Evolutionary conservation across 176 grass and related monocot species (phyloP).

Genomic region (Secale cereale): DNA sequence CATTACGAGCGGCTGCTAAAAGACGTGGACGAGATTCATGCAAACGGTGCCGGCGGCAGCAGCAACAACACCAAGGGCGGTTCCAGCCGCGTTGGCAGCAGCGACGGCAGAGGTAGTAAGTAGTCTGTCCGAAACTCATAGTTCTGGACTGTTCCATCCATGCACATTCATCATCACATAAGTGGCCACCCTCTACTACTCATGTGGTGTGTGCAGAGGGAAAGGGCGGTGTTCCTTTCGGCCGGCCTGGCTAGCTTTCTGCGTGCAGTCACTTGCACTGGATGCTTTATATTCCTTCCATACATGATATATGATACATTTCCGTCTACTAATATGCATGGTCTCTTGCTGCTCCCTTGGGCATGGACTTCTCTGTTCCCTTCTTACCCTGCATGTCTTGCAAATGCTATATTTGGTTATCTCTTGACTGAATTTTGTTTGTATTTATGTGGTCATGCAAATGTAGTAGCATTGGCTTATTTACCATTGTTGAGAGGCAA

Average conservation of each 20-base stretch:
- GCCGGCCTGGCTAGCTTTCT: no score
- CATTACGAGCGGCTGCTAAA: background rate
- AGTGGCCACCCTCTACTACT: background rate
- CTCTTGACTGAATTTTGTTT: background rate
- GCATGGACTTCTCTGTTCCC: no score
- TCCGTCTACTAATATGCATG: no score
- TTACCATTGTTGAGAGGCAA: no score
- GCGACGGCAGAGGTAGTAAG: conserved; percentile 33
- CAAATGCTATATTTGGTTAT: background rate
- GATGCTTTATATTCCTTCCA: background rate
- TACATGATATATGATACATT: no score
- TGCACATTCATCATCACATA: conserved; percentile 14
- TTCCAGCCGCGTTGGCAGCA: background rate
- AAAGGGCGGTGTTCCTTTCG: no score
- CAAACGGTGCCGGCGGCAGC: background rate
- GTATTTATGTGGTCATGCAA: background rate
- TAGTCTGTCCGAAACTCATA: background rate
- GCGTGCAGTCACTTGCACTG: no score
- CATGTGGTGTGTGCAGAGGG: no score
- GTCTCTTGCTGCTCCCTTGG: no score
- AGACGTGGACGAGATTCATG: background rate
- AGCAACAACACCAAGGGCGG: background rate
- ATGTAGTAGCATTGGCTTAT: background rate
- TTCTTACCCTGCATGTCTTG: background rate
- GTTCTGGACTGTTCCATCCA: conserved; percentile 29